phyloP scores from a whole-genome alignment of 179 eudicot species.

The Patellifolia procumbens region DNA sequence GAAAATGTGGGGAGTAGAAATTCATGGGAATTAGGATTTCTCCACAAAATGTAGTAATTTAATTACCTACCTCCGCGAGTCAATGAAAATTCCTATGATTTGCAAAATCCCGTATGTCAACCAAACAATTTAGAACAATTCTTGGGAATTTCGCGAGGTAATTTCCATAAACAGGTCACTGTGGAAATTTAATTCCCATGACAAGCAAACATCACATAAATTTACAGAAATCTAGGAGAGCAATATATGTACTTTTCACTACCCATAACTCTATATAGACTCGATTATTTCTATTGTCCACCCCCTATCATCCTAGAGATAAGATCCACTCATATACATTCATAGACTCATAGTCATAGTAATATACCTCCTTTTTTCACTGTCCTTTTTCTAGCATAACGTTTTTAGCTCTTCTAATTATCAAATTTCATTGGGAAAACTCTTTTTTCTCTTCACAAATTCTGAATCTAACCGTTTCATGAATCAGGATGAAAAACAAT shows the following conservation, averaged over 20 bases:
- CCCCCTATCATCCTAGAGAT: constrained; percentile 15
- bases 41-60: too few species aligned
- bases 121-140: too few species aligned
- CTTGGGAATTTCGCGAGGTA: too few species aligned
- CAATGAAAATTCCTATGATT: too few species aligned
- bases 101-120: too few species aligned
- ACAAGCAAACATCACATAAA: too few species aligned
- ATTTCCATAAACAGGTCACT: too few species aligned
- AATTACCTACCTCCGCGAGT: too few species aligned
- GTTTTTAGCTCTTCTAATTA: constrained; percentile 2
- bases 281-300: constrained; percentile 17
- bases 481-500: background rate
- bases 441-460: background rate
- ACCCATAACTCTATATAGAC: background rate
- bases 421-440: constrained; percentile 14
- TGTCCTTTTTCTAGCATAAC: constrained; percentile 22
- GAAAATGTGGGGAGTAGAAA: too few species aligned
- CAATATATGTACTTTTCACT: constrained; percentile 23
- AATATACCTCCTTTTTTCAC: background rate
- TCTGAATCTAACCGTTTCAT: background rate
- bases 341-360: background rate
- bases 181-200: too few species aligned
- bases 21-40: too few species aligned
- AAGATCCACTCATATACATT: background rate
- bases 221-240: background rate